These are phyloP conservation scores for Cutaneotrichosporon cutaneum DNA, from an alignment of 1,284 basidiomycete genomes.

Conservation along the genomic window DNA sequence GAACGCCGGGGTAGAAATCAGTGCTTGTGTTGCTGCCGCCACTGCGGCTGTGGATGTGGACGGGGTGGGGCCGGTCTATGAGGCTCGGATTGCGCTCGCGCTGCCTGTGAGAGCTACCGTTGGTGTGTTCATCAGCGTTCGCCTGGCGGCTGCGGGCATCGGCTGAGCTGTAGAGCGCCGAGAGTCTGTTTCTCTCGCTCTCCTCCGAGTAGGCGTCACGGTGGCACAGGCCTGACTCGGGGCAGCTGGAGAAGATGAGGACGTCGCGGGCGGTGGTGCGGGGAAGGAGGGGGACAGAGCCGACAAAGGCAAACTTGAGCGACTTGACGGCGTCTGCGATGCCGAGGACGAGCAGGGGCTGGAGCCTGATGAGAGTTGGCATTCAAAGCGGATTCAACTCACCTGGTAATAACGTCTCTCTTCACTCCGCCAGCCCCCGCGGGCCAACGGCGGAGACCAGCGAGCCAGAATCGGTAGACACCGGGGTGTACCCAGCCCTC, in stretches of 20 bases:
- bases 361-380: constrained; percentile 30
- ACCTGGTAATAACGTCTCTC: constrained; percentile 34
- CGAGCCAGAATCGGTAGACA: constrained; percentile 48
- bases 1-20: background rate
- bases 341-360: constrained; percentile 36
- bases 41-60: background rate
- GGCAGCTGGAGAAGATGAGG: constrained; percentile 40
- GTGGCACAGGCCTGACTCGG: constrained; percentile 30
- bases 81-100: background rate
- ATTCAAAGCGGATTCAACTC: constrained; percentile 13
- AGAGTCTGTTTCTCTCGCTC: background rate
- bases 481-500: constrained; percentile 49
- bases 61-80: background rate
- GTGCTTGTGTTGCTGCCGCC: background rate
- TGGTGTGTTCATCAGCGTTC: background rate
- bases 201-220: constrained; percentile 15
- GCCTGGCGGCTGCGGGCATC: background rate
- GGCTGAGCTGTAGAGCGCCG: background rate
- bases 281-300: constrained; percentile 40
- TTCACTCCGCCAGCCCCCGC: constrained; percentile 30
- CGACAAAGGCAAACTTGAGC: constrained; percentile 35
- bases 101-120: background rate
- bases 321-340: constrained; percentile 37
- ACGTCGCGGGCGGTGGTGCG: constrained; percentile 39
- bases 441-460: constrained; percentile 42